Evolutionary conservation across 2,329 filamentous ascomycete genomes (phyloP).

Genomic region (Talaromyces sp.): DNA sequence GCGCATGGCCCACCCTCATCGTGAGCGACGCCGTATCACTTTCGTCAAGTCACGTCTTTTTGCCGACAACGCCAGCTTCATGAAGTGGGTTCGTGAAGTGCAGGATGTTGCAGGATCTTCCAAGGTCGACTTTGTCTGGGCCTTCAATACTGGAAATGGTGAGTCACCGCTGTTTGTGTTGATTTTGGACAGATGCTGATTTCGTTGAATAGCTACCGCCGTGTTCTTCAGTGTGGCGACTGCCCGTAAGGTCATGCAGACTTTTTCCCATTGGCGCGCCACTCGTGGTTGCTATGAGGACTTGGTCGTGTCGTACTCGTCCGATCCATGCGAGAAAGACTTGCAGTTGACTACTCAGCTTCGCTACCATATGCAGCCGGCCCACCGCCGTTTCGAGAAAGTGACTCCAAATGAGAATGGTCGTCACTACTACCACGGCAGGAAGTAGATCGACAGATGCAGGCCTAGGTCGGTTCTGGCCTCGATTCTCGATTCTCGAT

Average conservation of each 20-base stretch:
- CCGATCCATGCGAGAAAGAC: slow-evolving; percentile 39
- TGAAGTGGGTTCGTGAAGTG: slow-evolving; percentile 39
- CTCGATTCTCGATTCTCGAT: not conserved
- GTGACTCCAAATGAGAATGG: not conserved
- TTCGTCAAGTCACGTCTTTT: slow-evolving; percentile 43
- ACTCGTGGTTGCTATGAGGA: slow-evolving; percentile 29
- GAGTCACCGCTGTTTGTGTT: slow-evolving; percentile 22
- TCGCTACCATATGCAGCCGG: slow-evolving; percentile 12
- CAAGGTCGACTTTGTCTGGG: slow-evolving; percentile 43
- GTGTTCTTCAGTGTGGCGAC: slow-evolving; percentile 30
- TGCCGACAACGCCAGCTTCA: slow-evolving; percentile 33
- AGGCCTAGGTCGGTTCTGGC: not conserved
- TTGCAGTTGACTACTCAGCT: slow-evolving; percentile 28
- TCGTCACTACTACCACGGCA: not conserved
- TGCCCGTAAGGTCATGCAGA: slow-evolving; percentile 31
- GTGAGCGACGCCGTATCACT: slow-evolving; percentile 44
- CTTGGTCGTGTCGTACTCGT: slow-evolving; percentile 33
- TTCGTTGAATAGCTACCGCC: slow-evolving; percentile 22
- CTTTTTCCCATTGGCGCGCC: slow-evolving; percentile 28
- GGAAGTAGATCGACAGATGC: not conserved
- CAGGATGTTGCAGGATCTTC: slow-evolving; percentile 34
- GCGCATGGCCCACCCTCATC: slow-evolving; percentile 36
- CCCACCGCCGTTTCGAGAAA: slow-evolving; percentile 15
- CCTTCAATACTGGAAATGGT: slow-evolving; percentile 47
- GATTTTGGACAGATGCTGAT: not conserved